Conservation (phyloP, 2,329 filamentous ascomycete species). For the Aspergillus quadrilineatus region DNA sequence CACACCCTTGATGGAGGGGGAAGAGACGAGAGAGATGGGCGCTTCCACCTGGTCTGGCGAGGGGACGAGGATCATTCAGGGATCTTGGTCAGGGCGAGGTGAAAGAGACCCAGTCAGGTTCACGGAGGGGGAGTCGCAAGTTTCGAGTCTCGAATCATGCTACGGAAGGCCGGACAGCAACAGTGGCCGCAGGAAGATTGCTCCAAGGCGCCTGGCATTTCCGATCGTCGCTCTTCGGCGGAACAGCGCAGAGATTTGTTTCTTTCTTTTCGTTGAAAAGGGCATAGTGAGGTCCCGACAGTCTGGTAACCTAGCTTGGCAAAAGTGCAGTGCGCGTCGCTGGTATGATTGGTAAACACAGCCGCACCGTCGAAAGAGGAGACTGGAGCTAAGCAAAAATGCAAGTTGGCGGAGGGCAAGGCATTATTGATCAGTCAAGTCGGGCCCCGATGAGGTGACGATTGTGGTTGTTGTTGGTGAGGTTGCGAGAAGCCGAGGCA, state of each 20-base stretch:
- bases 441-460: background rate
- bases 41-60: background rate
- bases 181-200: conserved; percentile 13
- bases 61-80: conserved; percentile 8
- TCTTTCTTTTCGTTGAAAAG: conserved; percentile 17
- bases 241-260: conserved; percentile 18
- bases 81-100: conserved; percentile 6
- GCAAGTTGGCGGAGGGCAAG: background rate
- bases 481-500: background rate
- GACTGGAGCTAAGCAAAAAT: conserved; percentile 4
- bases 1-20: conserved; percentile 3
- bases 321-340: conserved; percentile 34
- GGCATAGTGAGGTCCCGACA: conserved; percentile 34
- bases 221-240: conserved; percentile 19
- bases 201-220: conserved; percentile 12
- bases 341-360: conserved; percentile 31
- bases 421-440: background rate
- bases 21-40: background rate
- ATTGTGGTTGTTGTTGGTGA: background rate
- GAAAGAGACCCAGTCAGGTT: conserved; percentile 13
- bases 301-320: conserved; percentile 35
- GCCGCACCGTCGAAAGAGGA: conserved; percentile 22
- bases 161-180: conserved; percentile 10
- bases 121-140: conserved; percentile 1
- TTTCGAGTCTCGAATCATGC: conserved; percentile 4